Conservation (phyloP, 345 rosid genomes). For the Acer yangbiense region DNA sequence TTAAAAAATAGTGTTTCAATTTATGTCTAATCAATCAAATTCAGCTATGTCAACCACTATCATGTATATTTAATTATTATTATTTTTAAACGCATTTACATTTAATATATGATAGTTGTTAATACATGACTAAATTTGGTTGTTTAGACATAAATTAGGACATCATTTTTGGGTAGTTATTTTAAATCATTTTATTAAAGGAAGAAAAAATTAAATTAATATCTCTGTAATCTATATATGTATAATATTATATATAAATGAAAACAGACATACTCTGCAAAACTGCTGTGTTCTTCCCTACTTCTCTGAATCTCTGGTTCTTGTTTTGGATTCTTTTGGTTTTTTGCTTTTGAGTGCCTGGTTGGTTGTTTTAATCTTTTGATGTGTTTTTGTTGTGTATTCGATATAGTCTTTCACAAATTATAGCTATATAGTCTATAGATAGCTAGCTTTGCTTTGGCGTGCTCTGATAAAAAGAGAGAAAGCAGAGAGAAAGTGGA, state of each 20-base stretch:
- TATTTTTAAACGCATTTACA: too few species aligned
- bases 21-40: too few species aligned
- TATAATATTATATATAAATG: neutral
- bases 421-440: neutral
- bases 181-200: too few species aligned
- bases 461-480: conserved; percentile 26
- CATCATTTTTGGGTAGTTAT: too few species aligned
- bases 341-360: conserved; percentile 24
- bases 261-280: conserved; percentile 64
- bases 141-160: too few species aligned
- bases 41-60: too few species aligned
- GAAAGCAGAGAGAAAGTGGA: neutral
- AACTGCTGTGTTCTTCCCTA: conserved; percentile 46
- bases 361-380: conserved; percentile 9
- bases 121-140: too few species aligned
- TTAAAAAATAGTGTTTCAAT: too few species aligned
- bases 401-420: neutral
- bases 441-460: conserved; percentile 10
- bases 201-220: too few species aligned
- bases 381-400: neutral
- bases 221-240: too few species aligned
- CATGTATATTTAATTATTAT: too few species aligned
- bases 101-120: too few species aligned
- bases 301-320: conserved; percentile 12
- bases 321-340: conserved; percentile 26